Conservation (phyloP, 345 rosid genomes). For the Citrus medica region DNA sequence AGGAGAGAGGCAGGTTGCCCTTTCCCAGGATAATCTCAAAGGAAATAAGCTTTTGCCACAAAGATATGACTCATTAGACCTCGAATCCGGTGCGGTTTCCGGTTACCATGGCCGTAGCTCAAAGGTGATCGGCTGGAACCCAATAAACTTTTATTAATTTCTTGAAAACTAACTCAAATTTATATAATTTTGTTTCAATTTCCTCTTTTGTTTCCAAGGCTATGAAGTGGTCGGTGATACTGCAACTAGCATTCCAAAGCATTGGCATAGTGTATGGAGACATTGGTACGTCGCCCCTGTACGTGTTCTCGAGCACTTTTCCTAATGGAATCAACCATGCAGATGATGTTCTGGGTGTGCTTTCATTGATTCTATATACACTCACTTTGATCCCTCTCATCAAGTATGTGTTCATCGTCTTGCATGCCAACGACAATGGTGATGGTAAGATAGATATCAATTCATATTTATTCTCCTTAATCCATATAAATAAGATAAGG, state of each 20-base stretch:
- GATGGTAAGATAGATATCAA: conserved; percentile 21
- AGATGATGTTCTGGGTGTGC: conserved; percentile 21
- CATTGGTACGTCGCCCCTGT: conserved; percentile 33
- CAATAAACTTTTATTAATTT: too few species aligned
- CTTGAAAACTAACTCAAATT: too few species aligned
- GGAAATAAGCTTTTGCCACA: conserved; percentile 16
- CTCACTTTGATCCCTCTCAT: conserved; percentile 11
- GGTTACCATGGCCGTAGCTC: conserved; percentile 15
- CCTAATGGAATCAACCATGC: conserved; percentile 14
- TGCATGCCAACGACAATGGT: conserved; percentile 32
- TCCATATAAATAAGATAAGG: too few species aligned
- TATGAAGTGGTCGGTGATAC: conserved; percentile 2
- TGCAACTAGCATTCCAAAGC: conserved; percentile 30
- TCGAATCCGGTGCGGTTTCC: conserved; percentile 31
- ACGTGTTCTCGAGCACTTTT: conserved; percentile 18
- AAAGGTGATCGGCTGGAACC: neutral
- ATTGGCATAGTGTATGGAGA: conserved; percentile 41
- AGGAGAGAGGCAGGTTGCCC: neutral
- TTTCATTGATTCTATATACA: conserved; percentile 30
- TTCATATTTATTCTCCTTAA: neutral
- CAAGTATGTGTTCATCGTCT: conserved; percentile 26
- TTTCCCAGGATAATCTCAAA: conserved; percentile 4
- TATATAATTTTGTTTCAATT: too few species aligned
- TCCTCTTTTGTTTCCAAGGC: neutral
- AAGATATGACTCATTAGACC: conserved; percentile 42